These are phyloP conservation scores for Fragilariopsis cylindrus DNA, from an alignment of 108 stramenopile genomes.

Conservation along the genomic window DNA sequence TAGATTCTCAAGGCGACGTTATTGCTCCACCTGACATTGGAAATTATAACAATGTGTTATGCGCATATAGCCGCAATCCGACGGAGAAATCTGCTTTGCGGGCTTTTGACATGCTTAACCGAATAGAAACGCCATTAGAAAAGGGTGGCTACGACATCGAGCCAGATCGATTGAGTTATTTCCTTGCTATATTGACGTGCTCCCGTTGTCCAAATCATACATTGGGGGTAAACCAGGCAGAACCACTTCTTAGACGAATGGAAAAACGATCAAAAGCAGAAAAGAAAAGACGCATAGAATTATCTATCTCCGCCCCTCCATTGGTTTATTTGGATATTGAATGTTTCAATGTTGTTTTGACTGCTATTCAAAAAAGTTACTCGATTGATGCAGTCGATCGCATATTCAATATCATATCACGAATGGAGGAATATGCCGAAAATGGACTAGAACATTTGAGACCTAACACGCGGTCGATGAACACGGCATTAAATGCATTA, in stretches of 20 bases:
- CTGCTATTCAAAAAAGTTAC: constrained; percentile 58
- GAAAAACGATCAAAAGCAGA: constrained; percentile 31
- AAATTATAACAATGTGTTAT: constrained; percentile 54
- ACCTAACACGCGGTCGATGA: constrained; percentile 51
- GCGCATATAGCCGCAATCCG: constrained; percentile 33
- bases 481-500: constrained; percentile 51
- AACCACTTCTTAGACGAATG: constrained; percentile 41
- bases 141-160: constrained; percentile 63
- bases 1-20: constrained; percentile 44
- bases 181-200: constrained; percentile 63
- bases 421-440: constrained; percentile 58
- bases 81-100: constrained; percentile 25
- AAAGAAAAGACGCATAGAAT: constrained; percentile 20
- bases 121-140: constrained; percentile 35
- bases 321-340: constrained; percentile 38
- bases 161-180: constrained; percentile 73
- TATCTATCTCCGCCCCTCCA: constrained; percentile 41
- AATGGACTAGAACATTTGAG: constrained; percentile 19
- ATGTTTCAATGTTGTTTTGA: constrained; percentile 49
- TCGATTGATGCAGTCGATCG: constrained; percentile 41
- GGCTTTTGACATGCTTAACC: constrained; percentile 32
- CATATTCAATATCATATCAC: constrained; percentile 45
- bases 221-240: constrained; percentile 30
- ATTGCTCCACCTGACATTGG: constrained; percentile 65
- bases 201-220: constrained; percentile 37